Evolutionary conservation across 1,284 basidiomycete species (phyloP).

Genomic region (Sanguinoderma infundibulare): DNA sequence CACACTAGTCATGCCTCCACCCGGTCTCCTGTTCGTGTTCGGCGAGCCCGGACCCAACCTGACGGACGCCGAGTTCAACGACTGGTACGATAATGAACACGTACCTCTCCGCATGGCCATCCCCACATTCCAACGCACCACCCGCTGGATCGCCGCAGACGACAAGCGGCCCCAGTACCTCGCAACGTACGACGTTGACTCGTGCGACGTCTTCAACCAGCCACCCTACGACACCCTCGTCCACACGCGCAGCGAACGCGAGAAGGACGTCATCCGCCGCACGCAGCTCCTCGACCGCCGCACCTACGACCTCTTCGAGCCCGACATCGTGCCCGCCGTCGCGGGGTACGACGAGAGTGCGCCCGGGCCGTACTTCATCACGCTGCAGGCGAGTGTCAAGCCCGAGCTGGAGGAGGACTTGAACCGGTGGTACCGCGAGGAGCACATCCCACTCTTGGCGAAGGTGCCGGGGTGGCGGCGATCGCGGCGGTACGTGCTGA

Average conservation of each 20-base stretch:
- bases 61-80: constrained; percentile 37
- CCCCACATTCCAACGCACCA: constrained; percentile 54
- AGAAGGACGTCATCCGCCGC: constrained; percentile 51
- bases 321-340: constrained; percentile 31
- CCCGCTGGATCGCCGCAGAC: constrained; percentile 52
- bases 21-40: constrained; percentile 36
- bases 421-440: constrained; percentile 45
- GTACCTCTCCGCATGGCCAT: constrained; percentile 61
- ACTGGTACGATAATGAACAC: constrained; percentile 73
- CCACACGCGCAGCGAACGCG: constrained; percentile 55
- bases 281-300: constrained; percentile 57
- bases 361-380: constrained; percentile 37
- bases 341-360: constrained; percentile 35
- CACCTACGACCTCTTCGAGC: constrained; percentile 47
- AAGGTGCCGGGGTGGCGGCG: constrained; percentile 46
- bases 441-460: constrained; percentile 40
- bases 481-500: constrained; percentile 39
- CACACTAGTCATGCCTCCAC: neutral
- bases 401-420: constrained; percentile 45
- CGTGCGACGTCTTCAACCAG: constrained; percentile 47
- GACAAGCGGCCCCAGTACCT: constrained; percentile 49
- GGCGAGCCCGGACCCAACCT: constrained; percentile 34
- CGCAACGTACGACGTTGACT: constrained; percentile 61
- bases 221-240: constrained; percentile 56
- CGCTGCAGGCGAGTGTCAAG: constrained; percentile 39